Conservation (phyloP, 176 grass and related monocot genomes). For the Avena insularis region DNA sequence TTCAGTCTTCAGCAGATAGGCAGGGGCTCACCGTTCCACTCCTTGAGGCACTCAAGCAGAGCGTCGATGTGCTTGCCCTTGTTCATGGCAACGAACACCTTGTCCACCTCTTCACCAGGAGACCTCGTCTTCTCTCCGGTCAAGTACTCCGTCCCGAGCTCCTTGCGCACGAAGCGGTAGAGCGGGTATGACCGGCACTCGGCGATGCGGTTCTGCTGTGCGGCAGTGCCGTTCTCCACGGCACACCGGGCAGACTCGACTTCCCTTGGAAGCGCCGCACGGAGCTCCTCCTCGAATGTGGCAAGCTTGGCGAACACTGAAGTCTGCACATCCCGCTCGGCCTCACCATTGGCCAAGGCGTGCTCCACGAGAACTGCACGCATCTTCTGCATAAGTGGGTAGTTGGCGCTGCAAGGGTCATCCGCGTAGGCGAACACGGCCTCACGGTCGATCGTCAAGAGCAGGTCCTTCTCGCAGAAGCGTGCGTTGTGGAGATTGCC, state of each 20-base stretch:
- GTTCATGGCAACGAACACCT: constrained; percentile 77
- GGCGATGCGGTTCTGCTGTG: constrained; percentile 52
- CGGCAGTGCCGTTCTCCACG: constrained; percentile 55
- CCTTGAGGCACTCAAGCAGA: constrained; percentile 79
- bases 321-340: constrained; percentile 48
- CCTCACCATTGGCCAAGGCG: constrained; percentile 63
- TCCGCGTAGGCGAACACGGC: constrained; percentile 37
- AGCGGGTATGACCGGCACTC: constrained; percentile 80
- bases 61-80: constrained; percentile 64
- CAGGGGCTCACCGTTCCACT: constrained; percentile 76
- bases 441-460: constrained; percentile 66
- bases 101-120: constrained; percentile 72
- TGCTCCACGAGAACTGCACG: constrained; percentile 68
- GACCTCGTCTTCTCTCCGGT: constrained; percentile 79
- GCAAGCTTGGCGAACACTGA: constrained; percentile 84
- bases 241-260: constrained; percentile 54
- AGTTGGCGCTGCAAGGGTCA: constrained; percentile 73
- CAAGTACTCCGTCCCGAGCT: constrained; percentile 58
- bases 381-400: constrained; percentile 82
- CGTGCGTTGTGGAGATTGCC: constrained; percentile 57
- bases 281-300: constrained; percentile 60
- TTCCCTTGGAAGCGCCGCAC: constrained; percentile 54
- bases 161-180: constrained; percentile 71
- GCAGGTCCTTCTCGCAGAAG: constrained; percentile 79
- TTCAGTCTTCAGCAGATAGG: constrained; percentile 54